Percentiles rank a stretch among this genome's conserved stretches.
Evolutionary conservation across 2,329 filamentous ascomycete species (phyloP).

Genomic region (Exserohilum rostratum): DNA sequence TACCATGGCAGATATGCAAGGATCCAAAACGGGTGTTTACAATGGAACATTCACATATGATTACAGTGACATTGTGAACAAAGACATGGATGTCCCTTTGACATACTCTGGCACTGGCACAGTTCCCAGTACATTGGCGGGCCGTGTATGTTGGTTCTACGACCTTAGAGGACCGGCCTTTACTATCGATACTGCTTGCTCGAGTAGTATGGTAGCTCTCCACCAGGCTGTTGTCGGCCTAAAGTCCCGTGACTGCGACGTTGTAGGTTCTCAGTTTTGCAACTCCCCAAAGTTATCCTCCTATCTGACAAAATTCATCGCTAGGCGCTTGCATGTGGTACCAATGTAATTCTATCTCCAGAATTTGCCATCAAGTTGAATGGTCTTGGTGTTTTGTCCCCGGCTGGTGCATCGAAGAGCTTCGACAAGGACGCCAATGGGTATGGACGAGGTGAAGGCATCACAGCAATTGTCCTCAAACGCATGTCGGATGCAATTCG

Average conservation of each 20-base stretch:
- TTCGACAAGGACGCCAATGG: conserved; percentile 57
- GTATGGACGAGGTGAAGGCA: conserved; percentile 36
- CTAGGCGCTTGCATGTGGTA: conserved; percentile 1
- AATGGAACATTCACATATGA: conserved; percentile 16
- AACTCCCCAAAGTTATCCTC: not conserved
- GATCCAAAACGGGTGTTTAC: conserved; percentile 20
- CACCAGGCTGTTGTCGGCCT: conserved; percentile 24
- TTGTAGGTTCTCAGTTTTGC: conserved; percentile 9
- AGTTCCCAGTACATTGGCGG: conserved; percentile 11
- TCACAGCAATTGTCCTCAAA: conserved; percentile 33
- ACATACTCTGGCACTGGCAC: conserved; percentile 8
- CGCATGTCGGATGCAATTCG: conserved; percentile 22
- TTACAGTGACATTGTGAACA: conserved; percentile 6
- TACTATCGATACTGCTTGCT: conserved; percentile 38
- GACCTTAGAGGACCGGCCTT: conserved; percentile 28
- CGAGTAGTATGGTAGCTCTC: conserved; percentile 23
- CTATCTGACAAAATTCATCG: not conserved
- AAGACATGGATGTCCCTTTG: conserved; percentile 6
- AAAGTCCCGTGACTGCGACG: conserved; percentile 2
- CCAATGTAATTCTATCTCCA: conserved; percentile 13
- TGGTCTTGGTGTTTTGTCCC: conserved; percentile 28
- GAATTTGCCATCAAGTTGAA: conserved; percentile 8
- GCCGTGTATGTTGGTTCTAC: conserved; percentile 29
- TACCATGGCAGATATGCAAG: conserved; percentile 8
- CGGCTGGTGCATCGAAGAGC: conserved; percentile 33